These are phyloP conservation scores for Gelatoporia subvermispora DNA, from an alignment of 768 basidiomycete genomes.

Conservation along the genomic window DNA sequence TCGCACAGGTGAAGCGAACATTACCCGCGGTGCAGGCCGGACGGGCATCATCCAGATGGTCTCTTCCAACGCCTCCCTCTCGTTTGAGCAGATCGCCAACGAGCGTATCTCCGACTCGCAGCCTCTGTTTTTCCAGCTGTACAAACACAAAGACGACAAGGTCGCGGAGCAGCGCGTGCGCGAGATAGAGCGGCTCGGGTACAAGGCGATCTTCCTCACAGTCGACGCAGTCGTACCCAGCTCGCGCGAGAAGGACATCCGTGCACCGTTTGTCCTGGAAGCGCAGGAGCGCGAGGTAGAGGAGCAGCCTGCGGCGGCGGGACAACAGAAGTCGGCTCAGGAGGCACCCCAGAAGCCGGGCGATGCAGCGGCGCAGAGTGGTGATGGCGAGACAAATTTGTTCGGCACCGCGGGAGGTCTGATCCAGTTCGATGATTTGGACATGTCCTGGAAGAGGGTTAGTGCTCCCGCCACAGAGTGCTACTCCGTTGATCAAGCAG, in stretches of 20 bases:
- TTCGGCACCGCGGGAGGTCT: conserved; percentile 67
- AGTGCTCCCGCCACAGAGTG: no score
- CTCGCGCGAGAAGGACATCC: conserved; percentile 73
- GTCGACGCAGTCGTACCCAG: conserved; percentile 85
- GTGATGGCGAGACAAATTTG: conserved; percentile 31
- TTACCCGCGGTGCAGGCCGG: conserved; percentile 63
- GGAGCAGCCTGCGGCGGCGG: conserved; percentile 4
- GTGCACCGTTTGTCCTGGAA: conserved; percentile 52
- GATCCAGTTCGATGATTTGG: conserved; percentile 59
- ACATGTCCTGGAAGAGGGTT: conserved; percentile 77
- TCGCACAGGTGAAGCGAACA: conserved; percentile 68
- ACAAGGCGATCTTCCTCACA: conserved; percentile 86
- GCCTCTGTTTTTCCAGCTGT: conserved; percentile 77
- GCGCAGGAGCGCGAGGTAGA: conserved; percentile 30
- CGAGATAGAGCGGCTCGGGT: conserved; percentile 68
- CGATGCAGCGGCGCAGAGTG: conserved; percentile 28
- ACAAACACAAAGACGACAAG: conserved; percentile 69
- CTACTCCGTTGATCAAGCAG: no score
- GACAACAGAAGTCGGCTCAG: conserved; percentile 14
- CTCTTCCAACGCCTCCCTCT: conserved; percentile 71
- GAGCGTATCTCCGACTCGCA: conserved; percentile 51
- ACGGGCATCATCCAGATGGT: conserved; percentile 82
- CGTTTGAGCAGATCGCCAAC: conserved; percentile 56
- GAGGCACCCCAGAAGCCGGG: conserved; percentile 18
- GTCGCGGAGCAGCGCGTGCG: conserved; percentile 66